A percentile compares a stretch with the other conserved stretches of the same genome.
Conservation (phyloP, 192 early-diverging fungal species). For the Backusella australiensis region DNA sequence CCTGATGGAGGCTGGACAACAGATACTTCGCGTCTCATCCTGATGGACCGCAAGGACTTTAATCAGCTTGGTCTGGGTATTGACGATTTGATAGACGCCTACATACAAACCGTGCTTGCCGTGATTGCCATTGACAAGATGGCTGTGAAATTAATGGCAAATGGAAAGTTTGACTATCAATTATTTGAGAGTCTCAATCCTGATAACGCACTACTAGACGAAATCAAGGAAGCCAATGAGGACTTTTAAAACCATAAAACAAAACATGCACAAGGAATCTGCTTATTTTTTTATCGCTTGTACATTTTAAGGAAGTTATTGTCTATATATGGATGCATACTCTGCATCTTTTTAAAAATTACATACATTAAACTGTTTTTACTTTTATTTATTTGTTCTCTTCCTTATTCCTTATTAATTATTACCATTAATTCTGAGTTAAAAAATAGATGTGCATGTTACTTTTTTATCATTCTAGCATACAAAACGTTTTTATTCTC, state of each 20-base stretch:
- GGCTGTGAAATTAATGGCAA: conserved; percentile 53
- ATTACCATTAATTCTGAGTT: too few species aligned
- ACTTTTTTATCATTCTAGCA: not conserved
- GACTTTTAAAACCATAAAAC: conserved; percentile 18
- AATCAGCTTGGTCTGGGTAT: conserved; percentile 83
- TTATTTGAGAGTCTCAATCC: conserved; percentile 61
- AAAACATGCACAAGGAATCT: not conserved
- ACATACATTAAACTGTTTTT: not conserved
- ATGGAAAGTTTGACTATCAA: conserved; percentile 53
- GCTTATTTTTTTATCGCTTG: too few species aligned
- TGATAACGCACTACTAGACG: conserved; percentile 55
- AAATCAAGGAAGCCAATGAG: conserved; percentile 44
- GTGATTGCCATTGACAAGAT: conserved; percentile 88
- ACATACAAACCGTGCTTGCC: conserved; percentile 81
- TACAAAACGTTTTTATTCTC: not conserved
- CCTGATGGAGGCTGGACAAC: conserved; percentile 77
- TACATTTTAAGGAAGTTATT: not conserved
- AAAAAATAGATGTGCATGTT: too few species aligned
- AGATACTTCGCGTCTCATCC: conserved; percentile 75
- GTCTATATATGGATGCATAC: not conserved
- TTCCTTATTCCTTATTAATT: too few species aligned
- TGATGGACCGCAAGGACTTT: conserved; percentile 91
- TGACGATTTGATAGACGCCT: conserved; percentile 86
- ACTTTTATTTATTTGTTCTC: not conserved
- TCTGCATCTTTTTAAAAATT: not conserved